A percentile compares a stretch with the other conserved stretches of the same genome.
Conservation (phyloP, 1,284 basidiomycete genomes). For the Ganoderma leucocontextum region DNA sequence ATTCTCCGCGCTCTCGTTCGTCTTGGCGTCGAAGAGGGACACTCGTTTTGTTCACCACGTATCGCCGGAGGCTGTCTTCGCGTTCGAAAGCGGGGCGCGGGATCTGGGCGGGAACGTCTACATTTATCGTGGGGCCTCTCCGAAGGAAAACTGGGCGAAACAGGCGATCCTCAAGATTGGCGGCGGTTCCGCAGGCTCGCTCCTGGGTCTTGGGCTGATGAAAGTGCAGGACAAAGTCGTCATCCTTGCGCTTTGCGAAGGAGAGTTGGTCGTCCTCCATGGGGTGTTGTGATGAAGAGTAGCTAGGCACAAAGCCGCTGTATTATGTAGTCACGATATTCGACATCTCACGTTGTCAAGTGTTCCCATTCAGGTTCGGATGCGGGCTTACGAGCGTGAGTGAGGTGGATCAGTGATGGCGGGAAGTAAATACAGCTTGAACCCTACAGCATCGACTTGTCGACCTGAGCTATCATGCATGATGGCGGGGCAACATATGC, state of each 20-base stretch:
- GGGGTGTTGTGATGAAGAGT: slow-evolving; percentile 46
- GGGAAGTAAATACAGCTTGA: not conserved
- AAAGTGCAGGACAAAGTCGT: slow-evolving; percentile 45
- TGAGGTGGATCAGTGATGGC: not conserved
- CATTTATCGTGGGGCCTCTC: slow-evolving; percentile 71
- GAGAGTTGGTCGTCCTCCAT: slow-evolving; percentile 72
- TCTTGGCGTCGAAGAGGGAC: slow-evolving; percentile 93
- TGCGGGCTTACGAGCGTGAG: not conserved
- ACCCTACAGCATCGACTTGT: not conserved
- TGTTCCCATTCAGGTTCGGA: not conserved
- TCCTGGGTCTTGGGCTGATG: slow-evolving; percentile 80
- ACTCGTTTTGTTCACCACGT: slow-evolving; percentile 84
- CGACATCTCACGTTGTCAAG: not conserved
- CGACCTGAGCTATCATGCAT: too few species aligned
- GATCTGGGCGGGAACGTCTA: slow-evolving; percentile 83
- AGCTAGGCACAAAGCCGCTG: not conserved
- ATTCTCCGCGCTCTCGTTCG: slow-evolving; percentile 91
- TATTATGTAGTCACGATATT: not conserved
- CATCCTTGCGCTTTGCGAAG: slow-evolving; percentile 82
- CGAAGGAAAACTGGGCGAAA: slow-evolving; percentile 66
- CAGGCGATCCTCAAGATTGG: slow-evolving; percentile 83
- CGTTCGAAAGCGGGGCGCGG: slow-evolving; percentile 79
- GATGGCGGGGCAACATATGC: not conserved
- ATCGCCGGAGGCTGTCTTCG: slow-evolving; percentile 63
- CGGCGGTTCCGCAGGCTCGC: slow-evolving; percentile 70